A percentile compares a stretch with the other conserved stretches of the same genome.
Evolutionary conservation across 129 eudicot species (phyloP).

Genomic region (Flaveria sonorensis): DNA sequence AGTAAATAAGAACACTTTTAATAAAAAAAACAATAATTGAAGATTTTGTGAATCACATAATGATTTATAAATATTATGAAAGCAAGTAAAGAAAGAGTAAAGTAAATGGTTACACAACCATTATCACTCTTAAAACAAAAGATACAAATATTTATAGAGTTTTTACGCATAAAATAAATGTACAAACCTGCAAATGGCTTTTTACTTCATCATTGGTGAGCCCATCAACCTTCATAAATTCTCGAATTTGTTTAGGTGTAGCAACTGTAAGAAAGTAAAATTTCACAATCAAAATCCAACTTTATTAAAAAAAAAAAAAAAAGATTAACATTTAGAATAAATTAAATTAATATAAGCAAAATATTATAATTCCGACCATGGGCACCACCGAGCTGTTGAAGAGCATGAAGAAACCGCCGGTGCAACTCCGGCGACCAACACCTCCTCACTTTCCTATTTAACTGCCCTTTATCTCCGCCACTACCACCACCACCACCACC

Average conservation of each 20-base stretch:
- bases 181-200: constrained; percentile 95
- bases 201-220: constrained; percentile 98
- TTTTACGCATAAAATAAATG: background rate
- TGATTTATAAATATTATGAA: too few relatives aligned
- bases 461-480: constrained; percentile 52
- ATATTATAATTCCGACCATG: constrained; percentile 62
- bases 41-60: too few relatives aligned
- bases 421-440: constrained; percentile 98
- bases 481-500: constrained; percentile 57
- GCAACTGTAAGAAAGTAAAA: constrained; percentile 58
- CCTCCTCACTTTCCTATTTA: constrained; percentile 74
- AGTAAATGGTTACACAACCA: too few relatives aligned
- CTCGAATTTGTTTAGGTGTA: constrained; percentile 98
- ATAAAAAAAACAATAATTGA: background rate
- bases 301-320: background rate
- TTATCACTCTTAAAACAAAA: too few relatives aligned
- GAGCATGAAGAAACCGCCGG: constrained; percentile 72
- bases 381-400: constrained; percentile 93
- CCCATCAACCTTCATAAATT: constrained; percentile 96
- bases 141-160: too few relatives aligned
- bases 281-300: background rate
- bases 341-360: background rate
- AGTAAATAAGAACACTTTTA: background rate
- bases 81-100: too few relatives aligned
- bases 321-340: background rate